These are phyloP conservation scores for Dictyostelium intermedium DNA, from an alignment of 78 protist species.

Conservation along the genomic window DNA sequence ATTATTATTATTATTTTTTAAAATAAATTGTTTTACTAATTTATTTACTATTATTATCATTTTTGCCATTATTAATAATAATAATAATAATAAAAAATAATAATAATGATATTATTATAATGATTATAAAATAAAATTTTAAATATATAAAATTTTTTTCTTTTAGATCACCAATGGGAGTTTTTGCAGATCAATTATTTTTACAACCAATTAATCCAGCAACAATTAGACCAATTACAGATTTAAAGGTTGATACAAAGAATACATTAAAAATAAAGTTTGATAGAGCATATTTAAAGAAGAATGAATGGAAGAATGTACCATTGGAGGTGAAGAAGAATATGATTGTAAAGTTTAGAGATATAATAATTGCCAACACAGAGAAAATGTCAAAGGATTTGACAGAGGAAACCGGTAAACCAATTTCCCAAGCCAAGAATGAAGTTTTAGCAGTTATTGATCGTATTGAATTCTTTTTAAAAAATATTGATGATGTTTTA, in stretches of 20 bases:
- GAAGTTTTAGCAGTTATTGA: constrained; percentile 75
- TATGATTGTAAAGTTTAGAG: constrained; percentile 65
- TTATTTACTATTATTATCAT: no score
- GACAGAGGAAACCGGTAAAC: constrained; percentile 77
- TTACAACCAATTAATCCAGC: constrained; percentile 80
- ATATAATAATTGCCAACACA: constrained; percentile 23
- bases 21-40: no score
- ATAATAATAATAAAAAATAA: no score
- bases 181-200: constrained; percentile 65
- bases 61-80: no score
- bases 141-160: not conserved
- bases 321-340: constrained; percentile 8
- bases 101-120: not conserved
- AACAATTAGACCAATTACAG: constrained; percentile 41
- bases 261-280: constrained; percentile 29
- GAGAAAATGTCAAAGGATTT: constrained; percentile 42
- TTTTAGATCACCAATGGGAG: constrained; percentile 32
- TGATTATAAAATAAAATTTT: no score
- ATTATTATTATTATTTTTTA: no score
- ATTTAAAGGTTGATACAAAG: constrained; percentile 60
- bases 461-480: constrained; percentile 69
- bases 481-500: not conserved
- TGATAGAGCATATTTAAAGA: constrained; percentile 44
- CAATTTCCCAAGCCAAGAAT: constrained; percentile 57
- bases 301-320: constrained; percentile 41